Base-by-base conservation (phyloP, 345 rosid species). In the Camelina laxa region DNA sequence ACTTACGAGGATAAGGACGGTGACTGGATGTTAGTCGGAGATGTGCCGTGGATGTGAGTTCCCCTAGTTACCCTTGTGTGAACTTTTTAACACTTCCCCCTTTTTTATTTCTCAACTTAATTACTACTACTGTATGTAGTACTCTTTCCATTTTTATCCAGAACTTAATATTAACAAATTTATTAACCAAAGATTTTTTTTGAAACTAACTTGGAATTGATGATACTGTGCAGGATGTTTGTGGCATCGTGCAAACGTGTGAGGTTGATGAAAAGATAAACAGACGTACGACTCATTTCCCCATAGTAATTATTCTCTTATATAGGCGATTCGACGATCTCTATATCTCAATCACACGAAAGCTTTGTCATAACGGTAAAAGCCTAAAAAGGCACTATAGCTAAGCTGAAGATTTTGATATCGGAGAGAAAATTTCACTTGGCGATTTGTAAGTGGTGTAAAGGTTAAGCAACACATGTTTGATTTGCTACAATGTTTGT, bases 21-120 rank as follows among this genome's bases (percentile, higher is more conserved):
- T 21, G 97, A 92, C 27, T 90, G 89, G 97, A 90, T 92, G 98
- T 49, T 90, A 36, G 81, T 85, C n/a, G 96, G 95, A 12, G 98
- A 92, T 83, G 93, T 90, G 11, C 96, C 96, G 4, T 92, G 98
- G 96, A 74, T 87, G 96, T 92, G 75, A 83, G 93, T 81, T 78
- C 16, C 11, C 16, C 1, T 6, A 45, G 12, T 27, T 67, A 31
- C 55, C 54, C 68, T 31, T 48, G 5, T 30, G 35, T 33, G 17
- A 5, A 6, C 17, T 60, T 35, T 33, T 13, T 27, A 27, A 55
- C 57, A 21, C 30, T 17, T 49, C 7, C 4, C 54, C 13, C 9
- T 19, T 30, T 0, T 30, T 10, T 9, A 4, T 42, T 42, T 42
- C 48, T 42, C 48, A 42, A 6, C 9, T 31, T 31, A 31, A 31